These are phyloP conservation scores for Staphylotrichum longicolle DNA, from an alignment of 495 filamentous ascomycete species.

Conservation along the genomic window DNA sequence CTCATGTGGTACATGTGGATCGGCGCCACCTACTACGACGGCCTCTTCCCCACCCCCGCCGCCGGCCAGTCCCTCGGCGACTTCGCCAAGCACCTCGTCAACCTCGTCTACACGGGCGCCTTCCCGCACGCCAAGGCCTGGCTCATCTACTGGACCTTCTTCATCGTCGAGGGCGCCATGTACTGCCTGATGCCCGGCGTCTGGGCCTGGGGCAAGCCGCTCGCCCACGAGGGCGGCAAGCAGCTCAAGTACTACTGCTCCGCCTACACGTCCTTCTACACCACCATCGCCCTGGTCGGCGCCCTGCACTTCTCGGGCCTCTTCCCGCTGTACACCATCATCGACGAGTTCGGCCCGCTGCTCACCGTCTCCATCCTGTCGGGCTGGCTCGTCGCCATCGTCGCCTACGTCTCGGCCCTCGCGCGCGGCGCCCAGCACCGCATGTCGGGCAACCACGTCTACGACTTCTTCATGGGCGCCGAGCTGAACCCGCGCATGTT, in stretches of 20 bases:
- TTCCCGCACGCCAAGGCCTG: constrained; percentile 79
- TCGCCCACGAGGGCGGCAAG: constrained; percentile 75
- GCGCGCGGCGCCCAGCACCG: constrained; percentile 77
- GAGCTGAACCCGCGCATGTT: constrained; percentile 97
- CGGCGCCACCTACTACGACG: constrained; percentile 86
- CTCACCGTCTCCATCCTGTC: constrained; percentile 88
- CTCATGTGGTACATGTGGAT: constrained; percentile 99
- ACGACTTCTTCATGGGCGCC: constrained; percentile 99
- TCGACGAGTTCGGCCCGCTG: constrained; percentile 93
- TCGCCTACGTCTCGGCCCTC: constrained; percentile 82
- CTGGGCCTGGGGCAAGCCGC: constrained; percentile 77
- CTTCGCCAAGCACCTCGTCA: constrained; percentile 64
- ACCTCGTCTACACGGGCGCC: constrained; percentile 75
- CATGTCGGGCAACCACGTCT: constrained; percentile 88
- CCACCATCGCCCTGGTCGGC: constrained; percentile 66
- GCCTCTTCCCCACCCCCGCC: constrained; percentile 68
- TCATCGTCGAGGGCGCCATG: constrained; percentile 74
- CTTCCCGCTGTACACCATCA: constrained; percentile 88
- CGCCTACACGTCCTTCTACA: constrained; percentile 80
- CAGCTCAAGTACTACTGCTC: constrained; percentile 93
- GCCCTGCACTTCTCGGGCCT: constrained; percentile 73
- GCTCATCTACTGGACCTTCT: constrained; percentile 90
- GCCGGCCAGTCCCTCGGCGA: constrained; percentile 62
- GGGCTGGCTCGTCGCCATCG: constrained; percentile 72
- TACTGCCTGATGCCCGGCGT: constrained; percentile 86